Evolutionary conservation across 164 flowering plant species (phyloP).

Genomic region (Piper betle): DNA sequence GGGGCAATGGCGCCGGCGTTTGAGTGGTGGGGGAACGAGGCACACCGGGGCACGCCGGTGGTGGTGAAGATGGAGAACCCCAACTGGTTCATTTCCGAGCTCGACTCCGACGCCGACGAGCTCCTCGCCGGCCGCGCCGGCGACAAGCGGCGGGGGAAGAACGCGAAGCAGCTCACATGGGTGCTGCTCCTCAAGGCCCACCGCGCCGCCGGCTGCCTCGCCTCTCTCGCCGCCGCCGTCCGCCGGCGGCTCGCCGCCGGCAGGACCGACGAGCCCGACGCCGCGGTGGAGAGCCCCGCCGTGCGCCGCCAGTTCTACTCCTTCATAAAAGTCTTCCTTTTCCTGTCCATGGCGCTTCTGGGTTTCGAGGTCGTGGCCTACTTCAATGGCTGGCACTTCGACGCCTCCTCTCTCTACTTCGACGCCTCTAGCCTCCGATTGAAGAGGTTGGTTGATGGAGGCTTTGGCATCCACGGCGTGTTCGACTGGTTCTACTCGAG

Average conservation of each 20-base stretch:
- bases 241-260: slow-evolving; percentile 70
- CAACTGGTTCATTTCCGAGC: slow-evolving; percentile 72
- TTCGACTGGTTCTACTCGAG: slow-evolving; percentile 52
- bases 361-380: slow-evolving; percentile 72
- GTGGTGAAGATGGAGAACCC: slow-evolving; percentile 89
- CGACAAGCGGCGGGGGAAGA: slow-evolving; percentile 47
- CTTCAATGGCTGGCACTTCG: slow-evolving; percentile 73
- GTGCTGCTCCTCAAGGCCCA: slow-evolving; percentile 89
- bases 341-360: slow-evolving; percentile 48
- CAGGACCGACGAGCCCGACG: slow-evolving; percentile 43
- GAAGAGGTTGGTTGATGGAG: slow-evolving; percentile 21
- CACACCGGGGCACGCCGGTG: slow-evolving; percentile 65
- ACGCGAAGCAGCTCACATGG: slow-evolving; percentile 97
- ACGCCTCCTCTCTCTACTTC: slow-evolving; percentile 9
- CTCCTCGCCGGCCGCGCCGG: slow-evolving; percentile 14
- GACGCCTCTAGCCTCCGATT: slow-evolving; percentile 29
- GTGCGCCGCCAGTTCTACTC: slow-evolving; percentile 39
- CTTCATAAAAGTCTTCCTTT: slow-evolving; percentile 50
- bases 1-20: slow-evolving; percentile 42
- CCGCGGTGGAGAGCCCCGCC: slow-evolving; percentile 20
- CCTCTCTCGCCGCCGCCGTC: slow-evolving; percentile 59
- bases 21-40: slow-evolving; percentile 55
- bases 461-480: slow-evolving; percentile 30
- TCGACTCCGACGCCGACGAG: slow-evolving; percentile 49
- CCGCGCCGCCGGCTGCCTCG: slow-evolving; percentile 79